Evolutionary conservation across 768 basidiomycete genomes (phyloP).

Genomic region (Lentinula lateritia): DNA sequence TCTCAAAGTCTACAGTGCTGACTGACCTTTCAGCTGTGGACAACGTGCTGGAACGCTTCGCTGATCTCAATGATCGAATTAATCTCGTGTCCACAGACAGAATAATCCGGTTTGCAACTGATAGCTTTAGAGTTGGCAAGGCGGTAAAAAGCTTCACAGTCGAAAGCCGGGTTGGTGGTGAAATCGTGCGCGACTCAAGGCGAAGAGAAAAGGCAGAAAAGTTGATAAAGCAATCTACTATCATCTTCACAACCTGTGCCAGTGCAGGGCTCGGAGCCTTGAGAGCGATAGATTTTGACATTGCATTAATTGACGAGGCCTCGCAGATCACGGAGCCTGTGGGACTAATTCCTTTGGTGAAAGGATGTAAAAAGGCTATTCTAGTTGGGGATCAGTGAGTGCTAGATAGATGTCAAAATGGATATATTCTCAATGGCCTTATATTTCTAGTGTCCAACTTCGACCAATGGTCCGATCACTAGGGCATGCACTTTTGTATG

Average conservation of each 20-base stretch:
- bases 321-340: slow-evolving; percentile 67
- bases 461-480: slow-evolving; percentile 59
- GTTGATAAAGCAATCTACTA: slow-evolving; percentile 46
- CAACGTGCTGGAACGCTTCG: slow-evolving; percentile 63
- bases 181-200: slow-evolving; percentile 52
- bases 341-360: slow-evolving; percentile 62
- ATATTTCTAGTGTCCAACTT: slow-evolving; percentile 53
- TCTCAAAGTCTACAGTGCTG: not conserved
- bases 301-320: slow-evolving; percentile 64
- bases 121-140: slow-evolving; percentile 56
- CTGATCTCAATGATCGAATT: slow-evolving; percentile 36
- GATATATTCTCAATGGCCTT: not conserved
- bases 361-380: slow-evolving; percentile 51
- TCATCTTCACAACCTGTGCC: slow-evolving; percentile 66
- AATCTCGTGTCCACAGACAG: slow-evolving; percentile 45
- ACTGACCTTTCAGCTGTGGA: slow-evolving; percentile 48
- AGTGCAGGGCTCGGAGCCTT: slow-evolving; percentile 58
- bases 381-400: slow-evolving; percentile 70
- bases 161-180: slow-evolving; percentile 60
- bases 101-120: slow-evolving; percentile 66
- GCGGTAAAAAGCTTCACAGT: slow-evolving; percentile 53
- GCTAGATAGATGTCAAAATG: not conserved
- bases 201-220: slow-evolving; percentile 55
- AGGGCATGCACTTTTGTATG: slow-evolving; percentile 50
- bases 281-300: slow-evolving; percentile 50